These are phyloP conservation scores for Eucalyptus polyanthemos DNA, from an alignment of 345 rosid genomes.

Conservation along the genomic window DNA sequence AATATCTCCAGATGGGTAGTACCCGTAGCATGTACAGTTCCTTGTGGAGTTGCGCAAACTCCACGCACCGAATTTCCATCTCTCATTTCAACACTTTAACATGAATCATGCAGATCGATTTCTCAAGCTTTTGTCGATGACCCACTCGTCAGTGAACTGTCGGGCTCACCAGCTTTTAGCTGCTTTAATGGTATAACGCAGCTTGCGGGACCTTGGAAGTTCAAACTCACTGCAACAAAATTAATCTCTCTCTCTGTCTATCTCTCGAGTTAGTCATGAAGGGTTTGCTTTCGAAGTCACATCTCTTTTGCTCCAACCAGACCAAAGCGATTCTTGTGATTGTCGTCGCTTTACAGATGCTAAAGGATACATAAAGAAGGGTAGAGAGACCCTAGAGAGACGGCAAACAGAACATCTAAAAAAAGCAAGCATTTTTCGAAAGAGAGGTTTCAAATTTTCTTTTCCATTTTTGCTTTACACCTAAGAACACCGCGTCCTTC, in stretches of 20 bases:
- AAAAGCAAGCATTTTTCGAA: background rate
- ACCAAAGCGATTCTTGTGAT: background rate
- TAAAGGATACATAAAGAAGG: background rate
- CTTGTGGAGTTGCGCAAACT: background rate
- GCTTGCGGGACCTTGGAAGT: background rate
- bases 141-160: background rate
- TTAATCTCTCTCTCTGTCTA: background rate
- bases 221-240: background rate
- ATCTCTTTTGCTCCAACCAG: background rate
- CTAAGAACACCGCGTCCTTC: background rate
- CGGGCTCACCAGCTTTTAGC: background rate
- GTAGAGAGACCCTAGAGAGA: background rate
- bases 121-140: background rate
- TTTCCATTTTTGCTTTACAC: background rate
- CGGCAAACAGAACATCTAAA: background rate
- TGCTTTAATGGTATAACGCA: background rate
- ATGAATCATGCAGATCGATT: background rate
- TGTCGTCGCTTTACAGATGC: background rate
- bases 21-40: background rate
- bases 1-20: background rate
- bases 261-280: background rate
- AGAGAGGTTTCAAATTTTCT: background rate
- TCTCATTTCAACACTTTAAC: background rate
- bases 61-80: background rate
- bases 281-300: background rate